Evolutionary conservation across 306 rosid genomes (phyloP).

Genomic region (Rosa chinensis): DNA sequence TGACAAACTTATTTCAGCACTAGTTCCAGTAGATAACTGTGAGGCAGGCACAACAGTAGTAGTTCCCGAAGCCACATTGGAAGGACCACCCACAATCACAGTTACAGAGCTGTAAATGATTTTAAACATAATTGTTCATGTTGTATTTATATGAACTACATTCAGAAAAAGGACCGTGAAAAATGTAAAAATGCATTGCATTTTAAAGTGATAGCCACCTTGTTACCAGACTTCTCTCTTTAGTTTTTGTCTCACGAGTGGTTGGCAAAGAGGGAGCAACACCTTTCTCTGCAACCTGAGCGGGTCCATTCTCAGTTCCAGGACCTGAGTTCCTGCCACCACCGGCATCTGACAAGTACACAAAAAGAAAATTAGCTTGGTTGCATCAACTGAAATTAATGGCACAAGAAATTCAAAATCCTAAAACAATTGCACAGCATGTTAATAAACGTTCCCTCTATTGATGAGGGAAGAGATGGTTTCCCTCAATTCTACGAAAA

Average conservation of each 20-base stretch:
- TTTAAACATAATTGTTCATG: conserved; percentile 22
- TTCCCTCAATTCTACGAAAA: not conserved
- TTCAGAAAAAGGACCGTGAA: not conserved
- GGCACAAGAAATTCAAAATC: conserved; percentile 9
- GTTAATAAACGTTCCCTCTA: not conserved
- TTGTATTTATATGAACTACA: not conserved
- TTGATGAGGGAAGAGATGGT: not conserved
- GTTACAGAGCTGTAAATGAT: conserved; percentile 57
- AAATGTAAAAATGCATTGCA: conserved; percentile 4
- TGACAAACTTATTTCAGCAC: conserved; percentile 46
- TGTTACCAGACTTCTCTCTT: conserved; percentile 53
- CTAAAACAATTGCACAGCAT: not conserved
- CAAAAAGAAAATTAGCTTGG: conserved; percentile 27
- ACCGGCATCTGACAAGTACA: conserved; percentile 58
- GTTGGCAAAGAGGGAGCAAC: conserved; percentile 37
- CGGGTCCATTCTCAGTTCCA: conserved; percentile 66
- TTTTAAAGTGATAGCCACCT: conserved; percentile 43
- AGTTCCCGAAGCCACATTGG: conserved; percentile 47
- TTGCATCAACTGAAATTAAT: conserved; percentile 21
- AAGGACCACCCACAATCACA: conserved; percentile 49
- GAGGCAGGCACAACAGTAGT: conserved; percentile 37
- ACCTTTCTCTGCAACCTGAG: conserved; percentile 61
- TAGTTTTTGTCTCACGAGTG: conserved; percentile 57
- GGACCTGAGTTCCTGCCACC: conserved; percentile 63
- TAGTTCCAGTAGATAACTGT: conserved; percentile 36